phyloP scores from a whole-genome alignment of 805 yeast genomes.

The Hermanozyma aechmeae region DNA sequence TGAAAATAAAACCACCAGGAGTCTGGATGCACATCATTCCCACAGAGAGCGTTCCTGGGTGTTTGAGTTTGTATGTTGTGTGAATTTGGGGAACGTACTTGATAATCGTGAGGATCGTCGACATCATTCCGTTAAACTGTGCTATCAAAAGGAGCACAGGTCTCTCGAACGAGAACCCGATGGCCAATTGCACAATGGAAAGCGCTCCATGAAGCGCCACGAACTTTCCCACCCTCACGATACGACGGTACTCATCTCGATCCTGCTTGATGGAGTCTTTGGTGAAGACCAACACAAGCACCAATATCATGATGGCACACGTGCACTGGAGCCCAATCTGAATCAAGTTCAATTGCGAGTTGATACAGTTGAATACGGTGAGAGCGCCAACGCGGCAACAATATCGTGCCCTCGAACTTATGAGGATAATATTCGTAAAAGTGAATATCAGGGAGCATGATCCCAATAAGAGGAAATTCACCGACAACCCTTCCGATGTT shows the following conservation, averaged over 20 bases:
- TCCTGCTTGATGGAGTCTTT: slow-evolving; percentile 37
- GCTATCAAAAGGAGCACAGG: slow-evolving; percentile 34
- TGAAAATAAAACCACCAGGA: slow-evolving; percentile 82
- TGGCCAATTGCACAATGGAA: slow-evolving; percentile 23
- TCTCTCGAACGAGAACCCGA: slow-evolving; percentile 19
- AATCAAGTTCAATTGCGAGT: slow-evolving; percentile 54
- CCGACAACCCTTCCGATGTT: slow-evolving; percentile 73
- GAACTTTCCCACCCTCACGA: slow-evolving; percentile 30
- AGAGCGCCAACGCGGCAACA: slow-evolving; percentile 47
- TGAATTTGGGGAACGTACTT: slow-evolving; percentile 76
- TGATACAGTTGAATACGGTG: slow-evolving; percentile 48
- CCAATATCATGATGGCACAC: slow-evolving; percentile 49
- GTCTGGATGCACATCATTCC: slow-evolving; percentile 81
- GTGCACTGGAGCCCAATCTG: slow-evolving; percentile 59
- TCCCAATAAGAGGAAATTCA: slow-evolving; percentile 62
- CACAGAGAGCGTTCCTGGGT: slow-evolving; percentile 71
- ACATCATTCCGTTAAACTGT: slow-evolving; percentile 51
- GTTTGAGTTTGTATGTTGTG: slow-evolving; percentile 61
- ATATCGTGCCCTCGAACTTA: slow-evolving; percentile 49
- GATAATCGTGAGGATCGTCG: slow-evolving; percentile 53
- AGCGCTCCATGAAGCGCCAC: slow-evolving; percentile 29
- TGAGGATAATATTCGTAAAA: slow-evolving; percentile 52
- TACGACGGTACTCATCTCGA: slow-evolving; percentile 31
- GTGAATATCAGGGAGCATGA: slow-evolving; percentile 62
- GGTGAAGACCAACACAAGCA: slow-evolving; percentile 44